Percentiles rank a stretch among this genome's conserved stretches.
Conservation (phyloP, 306 rosid species). For the Trichosanthes truncata region DNA sequence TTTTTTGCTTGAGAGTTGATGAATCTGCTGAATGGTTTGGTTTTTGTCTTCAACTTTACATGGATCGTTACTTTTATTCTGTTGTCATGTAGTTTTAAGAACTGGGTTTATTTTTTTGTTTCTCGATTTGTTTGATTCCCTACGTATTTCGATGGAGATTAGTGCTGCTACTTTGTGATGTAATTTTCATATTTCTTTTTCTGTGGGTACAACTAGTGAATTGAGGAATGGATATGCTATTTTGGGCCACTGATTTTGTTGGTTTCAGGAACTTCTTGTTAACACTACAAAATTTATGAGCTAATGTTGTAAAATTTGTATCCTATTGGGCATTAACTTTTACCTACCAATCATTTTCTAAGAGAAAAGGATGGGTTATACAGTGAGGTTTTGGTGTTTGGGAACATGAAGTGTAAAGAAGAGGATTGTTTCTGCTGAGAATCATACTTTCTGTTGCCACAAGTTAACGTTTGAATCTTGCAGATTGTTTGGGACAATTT, state of each 20-base stretch:
- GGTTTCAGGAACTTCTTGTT: neutral
- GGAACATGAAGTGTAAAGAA: neutral
- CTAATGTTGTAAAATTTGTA: neutral
- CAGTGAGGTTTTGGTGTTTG: neutral
- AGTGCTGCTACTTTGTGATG: neutral
- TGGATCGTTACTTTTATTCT: constrained; percentile 4
- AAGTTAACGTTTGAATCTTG: neutral
- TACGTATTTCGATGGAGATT: neutral
- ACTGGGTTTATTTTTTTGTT: constrained; percentile 10
- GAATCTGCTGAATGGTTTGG: constrained; percentile 1
- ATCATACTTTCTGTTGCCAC: neutral
- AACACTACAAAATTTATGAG: neutral
- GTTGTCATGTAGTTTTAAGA: constrained; percentile 3
- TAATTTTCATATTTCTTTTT: neutral
- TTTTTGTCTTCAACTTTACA: constrained; percentile 12
- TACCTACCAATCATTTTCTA: neutral
- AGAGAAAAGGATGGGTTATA: neutral
- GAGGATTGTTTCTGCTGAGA: neutral
- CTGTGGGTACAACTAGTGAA: neutral
- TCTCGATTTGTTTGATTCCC: neutral
- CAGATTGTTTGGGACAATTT: constrained; percentile 29
- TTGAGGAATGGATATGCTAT: neutral
- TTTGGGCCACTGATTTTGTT: neutral
- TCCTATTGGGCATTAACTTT: neutral
- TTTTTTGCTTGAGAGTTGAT: neutral